phyloP scores from a whole-genome alignment of 257 asterid genomes.

The Osmanthus fragrans region DNA sequence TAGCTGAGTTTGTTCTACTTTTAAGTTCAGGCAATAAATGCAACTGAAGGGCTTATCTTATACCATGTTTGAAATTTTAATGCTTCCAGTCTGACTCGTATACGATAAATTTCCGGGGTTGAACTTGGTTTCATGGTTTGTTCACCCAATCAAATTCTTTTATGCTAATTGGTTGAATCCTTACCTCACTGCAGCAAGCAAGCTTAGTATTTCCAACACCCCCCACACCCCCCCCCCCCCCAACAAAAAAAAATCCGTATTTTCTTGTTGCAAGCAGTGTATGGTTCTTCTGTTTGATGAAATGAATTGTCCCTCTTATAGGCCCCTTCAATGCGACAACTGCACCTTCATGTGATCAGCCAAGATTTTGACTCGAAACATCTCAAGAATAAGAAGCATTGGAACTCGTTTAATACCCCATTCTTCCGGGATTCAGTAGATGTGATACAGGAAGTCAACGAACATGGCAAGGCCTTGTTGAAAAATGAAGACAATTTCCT shows the following conservation, averaged over 20 bases:
- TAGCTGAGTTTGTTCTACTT: background rate
- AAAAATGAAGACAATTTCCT: conserved; percentile 40
- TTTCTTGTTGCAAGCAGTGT: background rate
- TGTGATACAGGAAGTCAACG: conserved; percentile 65
- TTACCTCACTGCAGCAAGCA: background rate
- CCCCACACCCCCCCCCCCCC: background rate
- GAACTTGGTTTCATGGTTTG: background rate
- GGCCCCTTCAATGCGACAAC: conserved; percentile 88
- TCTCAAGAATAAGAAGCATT: conserved; percentile 86
- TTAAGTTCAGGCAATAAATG: background rate
- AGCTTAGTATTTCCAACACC: background rate
- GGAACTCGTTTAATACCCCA: conserved; percentile 84
- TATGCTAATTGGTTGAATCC: background rate
- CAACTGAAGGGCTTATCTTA: background rate
- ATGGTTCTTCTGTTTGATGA: background rate
- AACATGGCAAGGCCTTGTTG: conserved; percentile 39
- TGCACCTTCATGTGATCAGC: conserved; percentile 95
- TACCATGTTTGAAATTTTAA: background rate
- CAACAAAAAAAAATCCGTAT: background rate
- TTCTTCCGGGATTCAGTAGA: conserved; percentile 83
- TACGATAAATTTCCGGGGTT: background rate
- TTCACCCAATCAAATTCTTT: background rate
- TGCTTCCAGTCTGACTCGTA: background rate
- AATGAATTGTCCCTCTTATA: conserved; percentile 29
- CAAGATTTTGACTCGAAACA: conserved; percentile 78